Percentiles rank a stretch among this genome's conserved stretches.
Conservation (phyloP, 768 basidiomycete species). For the Paxillus ammoniavirescens region DNA sequence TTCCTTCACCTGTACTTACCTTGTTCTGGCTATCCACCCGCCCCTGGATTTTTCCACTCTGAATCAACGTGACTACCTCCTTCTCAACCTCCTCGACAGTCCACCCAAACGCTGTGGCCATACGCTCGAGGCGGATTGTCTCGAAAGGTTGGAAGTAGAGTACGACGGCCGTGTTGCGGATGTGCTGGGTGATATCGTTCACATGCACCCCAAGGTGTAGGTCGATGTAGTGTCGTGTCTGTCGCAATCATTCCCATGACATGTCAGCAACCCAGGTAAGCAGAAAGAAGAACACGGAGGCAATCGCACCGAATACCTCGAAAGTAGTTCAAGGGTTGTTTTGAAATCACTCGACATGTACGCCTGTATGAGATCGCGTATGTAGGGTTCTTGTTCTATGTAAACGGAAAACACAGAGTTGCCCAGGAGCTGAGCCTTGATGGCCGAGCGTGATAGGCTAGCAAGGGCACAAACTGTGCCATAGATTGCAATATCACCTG, state of each 20-base stretch:
- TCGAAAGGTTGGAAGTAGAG: conserved; percentile 92
- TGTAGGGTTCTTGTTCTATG: conserved; percentile 83
- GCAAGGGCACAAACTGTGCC: conserved; percentile 83
- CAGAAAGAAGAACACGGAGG: neutral
- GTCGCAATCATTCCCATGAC: neutral
- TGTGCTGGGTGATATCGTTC: conserved; percentile 57
- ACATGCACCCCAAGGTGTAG: conserved; percentile 76
- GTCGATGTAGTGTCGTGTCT: conserved; percentile 80
- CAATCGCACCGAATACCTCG: conserved; percentile 62
- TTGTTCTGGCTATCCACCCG: conserved; percentile 90
- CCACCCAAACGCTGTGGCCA: conserved; percentile 88
- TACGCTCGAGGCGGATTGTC: conserved; percentile 77
- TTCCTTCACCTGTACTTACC: conserved; percentile 36
- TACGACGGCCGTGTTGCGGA: conserved; percentile 76
- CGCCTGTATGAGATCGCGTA: conserved; percentile 81
- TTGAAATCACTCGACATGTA: conserved; percentile 90
- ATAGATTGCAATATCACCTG: conserved; percentile 85
- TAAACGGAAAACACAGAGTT: conserved; percentile 71
- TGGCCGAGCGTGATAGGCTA: conserved; percentile 62
- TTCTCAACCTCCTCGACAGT: conserved; percentile 65
- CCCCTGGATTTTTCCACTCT: conserved; percentile 72
- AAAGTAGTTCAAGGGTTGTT: conserved; percentile 71
- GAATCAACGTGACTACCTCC: conserved; percentile 77
- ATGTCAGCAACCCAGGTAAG: neutral
- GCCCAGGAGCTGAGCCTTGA: conserved; percentile 67